Percentiles rank a stretch among this genome's conserved stretches.
These are phyloP conservation scores for Exophiala dermatitidis DNA, from an alignment of 2,329 filamentous ascomycete species.

Conservation along the genomic window DNA sequence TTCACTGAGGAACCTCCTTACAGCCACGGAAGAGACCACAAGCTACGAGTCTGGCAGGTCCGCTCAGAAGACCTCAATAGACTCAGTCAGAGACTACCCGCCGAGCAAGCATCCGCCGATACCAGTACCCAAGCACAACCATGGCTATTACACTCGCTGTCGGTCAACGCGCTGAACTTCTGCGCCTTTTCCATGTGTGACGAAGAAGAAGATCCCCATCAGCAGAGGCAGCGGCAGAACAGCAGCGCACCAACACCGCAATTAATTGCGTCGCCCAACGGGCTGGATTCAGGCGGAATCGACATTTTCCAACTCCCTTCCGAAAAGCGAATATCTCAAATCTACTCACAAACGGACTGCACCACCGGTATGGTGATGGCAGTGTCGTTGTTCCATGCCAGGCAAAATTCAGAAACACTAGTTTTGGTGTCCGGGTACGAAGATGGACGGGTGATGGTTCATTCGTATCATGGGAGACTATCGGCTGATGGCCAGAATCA, in stretches of 20 bases:
- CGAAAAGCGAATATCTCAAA: conserved; percentile 58
- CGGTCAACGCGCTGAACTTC: conserved; percentile 93
- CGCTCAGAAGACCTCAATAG: conserved; percentile 50
- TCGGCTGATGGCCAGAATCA: background rate
- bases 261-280: conserved; percentile 73
- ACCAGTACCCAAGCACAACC: conserved; percentile 47
- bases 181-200: conserved; percentile 68
- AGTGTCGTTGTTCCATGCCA: conserved; percentile 53
- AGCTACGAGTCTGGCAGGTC: conserved; percentile 77
- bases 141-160: conserved; percentile 75
- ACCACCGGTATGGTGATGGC: conserved; percentile 78
- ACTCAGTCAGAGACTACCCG: conserved; percentile 62
- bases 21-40: conserved; percentile 86
- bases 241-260: conserved; percentile 1
- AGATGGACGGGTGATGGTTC: conserved; percentile 66
- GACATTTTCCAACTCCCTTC: conserved; percentile 79
- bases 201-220: conserved; percentile 22
- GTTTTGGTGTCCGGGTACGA: conserved; percentile 71
- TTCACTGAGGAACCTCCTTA: background rate
- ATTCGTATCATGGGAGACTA: conserved; percentile 31
- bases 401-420: conserved; percentile 24
- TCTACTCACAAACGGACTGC: conserved; percentile 40
- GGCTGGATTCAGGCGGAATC: conserved; percentile 64
- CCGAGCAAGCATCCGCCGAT: conserved; percentile 50
- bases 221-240: background rate